Evolutionary conservation across 345 rosid species (phyloP), one percentile per base, ranked within the genome.

Genomic region (Pugionium cornutum): DNA sequence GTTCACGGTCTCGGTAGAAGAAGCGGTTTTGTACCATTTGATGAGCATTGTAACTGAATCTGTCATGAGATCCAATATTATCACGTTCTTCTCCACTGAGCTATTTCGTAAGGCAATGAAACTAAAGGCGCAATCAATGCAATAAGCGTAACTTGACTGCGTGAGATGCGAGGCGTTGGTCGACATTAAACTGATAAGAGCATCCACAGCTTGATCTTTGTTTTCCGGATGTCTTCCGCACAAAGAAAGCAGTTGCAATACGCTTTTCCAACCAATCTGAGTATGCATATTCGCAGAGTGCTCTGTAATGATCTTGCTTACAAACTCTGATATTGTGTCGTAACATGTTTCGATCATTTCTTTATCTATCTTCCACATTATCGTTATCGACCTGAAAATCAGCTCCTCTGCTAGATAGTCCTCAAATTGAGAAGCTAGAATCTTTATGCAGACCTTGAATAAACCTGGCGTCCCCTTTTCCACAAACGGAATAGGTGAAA

Each of bases 331-430:
- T 68, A 94, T 86, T 56, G 60, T 28, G 59, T 79, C 87, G 7
- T 78, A 76, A 33, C 91, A 86, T 1, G 89, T 83, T 4, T 94
- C 95, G 0, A 94, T 89, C 37, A 86, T 80, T 39, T 94, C 95
- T 65, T 90, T 94, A 52, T 94, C 97, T 7, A 90, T 82, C 70
- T 83, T 86, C 92, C 95, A 88, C 97, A 88, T 94, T 56, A 94
- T 44, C 29, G 82, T 84, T 61, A 90, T 85, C 2, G 97, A 86
- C 68, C 83, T 86, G 76, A 92, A 89, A 41, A 89, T 79, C 4
- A 78, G 67, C 72, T 92, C 97, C 64, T 90, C 97, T 1, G 86
- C 68, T 11, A 72, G 9, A 62, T 58, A 77, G 0, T 94, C 96
- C 6, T 57, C 41, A 57, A 74, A 83, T 36, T 74, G 65, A 4